Conservation (phyloP, 345 rosid species). For the Brassica juncea region DNA sequence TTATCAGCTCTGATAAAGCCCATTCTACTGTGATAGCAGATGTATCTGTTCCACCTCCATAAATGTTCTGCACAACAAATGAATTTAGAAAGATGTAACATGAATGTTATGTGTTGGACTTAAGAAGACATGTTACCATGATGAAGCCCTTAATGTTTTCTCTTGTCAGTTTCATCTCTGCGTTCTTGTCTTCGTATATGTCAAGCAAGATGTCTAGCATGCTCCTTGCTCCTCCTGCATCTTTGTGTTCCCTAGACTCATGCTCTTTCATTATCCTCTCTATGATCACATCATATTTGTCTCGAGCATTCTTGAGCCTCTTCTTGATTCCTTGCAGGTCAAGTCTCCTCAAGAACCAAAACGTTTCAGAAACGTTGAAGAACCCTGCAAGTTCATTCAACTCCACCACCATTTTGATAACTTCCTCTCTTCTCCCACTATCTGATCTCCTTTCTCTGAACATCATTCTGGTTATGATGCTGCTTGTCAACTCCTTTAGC, state of each 20-base stretch:
- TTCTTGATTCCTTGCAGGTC: slow-evolving; percentile 67
- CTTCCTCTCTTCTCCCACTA: slow-evolving; percentile 44
- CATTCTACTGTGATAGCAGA: slow-evolving; percentile 61
- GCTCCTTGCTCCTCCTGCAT: slow-evolving; percentile 39
- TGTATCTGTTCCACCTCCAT: slow-evolving; percentile 71
- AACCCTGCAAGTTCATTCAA: slow-evolving; percentile 53
- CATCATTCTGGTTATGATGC: slow-evolving; percentile 62
- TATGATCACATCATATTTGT: slow-evolving; percentile 59
- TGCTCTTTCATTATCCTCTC: slow-evolving; percentile 70
- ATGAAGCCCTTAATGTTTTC: slow-evolving; percentile 75
- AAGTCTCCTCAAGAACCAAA: slow-evolving; percentile 67
- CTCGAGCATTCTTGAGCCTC: slow-evolving; percentile 60
- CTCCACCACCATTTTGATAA: slow-evolving; percentile 62
- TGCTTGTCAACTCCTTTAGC: slow-evolving; percentile 62
- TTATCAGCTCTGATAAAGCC: slow-evolving; percentile 75
- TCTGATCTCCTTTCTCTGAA: slow-evolving; percentile 40
- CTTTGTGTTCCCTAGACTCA: slow-evolving; percentile 40
- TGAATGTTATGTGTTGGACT: neutral
- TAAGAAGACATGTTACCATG: slow-evolving; percentile 48
- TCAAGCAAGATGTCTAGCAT: slow-evolving; percentile 66
- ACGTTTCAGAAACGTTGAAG: slow-evolving; percentile 60
- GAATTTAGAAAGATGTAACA: neutral
- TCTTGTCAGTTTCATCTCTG: slow-evolving; percentile 62
- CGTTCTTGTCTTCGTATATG: slow-evolving; percentile 61
- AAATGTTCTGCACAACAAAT: slow-evolving; percentile 51